Base-by-base conservation (phyloP, 1,139 yeast species). In the Protomyces inouyei region DNA sequence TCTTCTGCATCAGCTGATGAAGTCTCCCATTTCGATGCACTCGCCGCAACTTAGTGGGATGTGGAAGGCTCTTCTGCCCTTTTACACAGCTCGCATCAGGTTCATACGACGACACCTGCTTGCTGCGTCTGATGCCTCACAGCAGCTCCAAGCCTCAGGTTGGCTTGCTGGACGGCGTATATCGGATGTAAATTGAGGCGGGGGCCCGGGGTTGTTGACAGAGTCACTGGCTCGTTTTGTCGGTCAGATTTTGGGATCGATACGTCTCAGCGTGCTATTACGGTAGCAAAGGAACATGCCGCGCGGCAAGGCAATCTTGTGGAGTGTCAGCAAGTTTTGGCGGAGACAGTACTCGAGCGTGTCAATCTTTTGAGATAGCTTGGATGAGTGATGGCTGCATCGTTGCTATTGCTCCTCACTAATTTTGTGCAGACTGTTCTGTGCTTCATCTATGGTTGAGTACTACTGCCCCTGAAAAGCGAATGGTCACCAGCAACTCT, bases 111-210 rank as follows among this genome's bases (percentile, higher is more conserved):
- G 37, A 25, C 64, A n/a, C n/a, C n/a, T n/a, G n/a, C n/a, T n/a
- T n/a, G n/a, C n/a, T n/a, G n/a, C n/a, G n/a, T n/a, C n/a, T n/a
- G n/a, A n/a, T n/a, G n/a, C n/a, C n/a, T n/a, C n/a, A n/a, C n/a
- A n/a, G n/a, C n/a, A n/a, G 1, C 72, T 75, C 1, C 72, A 35
- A 21, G 28, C 35, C 18, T 45, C 14, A 14, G 53, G 45, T n/a
- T 57, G 65, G 63, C 52, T 66, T n/a, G 14, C 54, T 1, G 83
- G 80, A 32, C 84, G 72, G 80, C 75, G 76, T 14, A 92, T 85
- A 0, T 77, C 95, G 67, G 99, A 93, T 73, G 86, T 93, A 64
- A 98, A 98, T 0, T 95, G 98, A 73, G 99, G 99, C 25, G 99
- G 98, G 5, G 99, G n/a, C n/a, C n/a, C n/a, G n/a, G n/a, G 99